These are phyloP conservation scores for Torulaspora indica DNA, from an alignment of 805 yeast species.

Conservation along the genomic window DNA sequence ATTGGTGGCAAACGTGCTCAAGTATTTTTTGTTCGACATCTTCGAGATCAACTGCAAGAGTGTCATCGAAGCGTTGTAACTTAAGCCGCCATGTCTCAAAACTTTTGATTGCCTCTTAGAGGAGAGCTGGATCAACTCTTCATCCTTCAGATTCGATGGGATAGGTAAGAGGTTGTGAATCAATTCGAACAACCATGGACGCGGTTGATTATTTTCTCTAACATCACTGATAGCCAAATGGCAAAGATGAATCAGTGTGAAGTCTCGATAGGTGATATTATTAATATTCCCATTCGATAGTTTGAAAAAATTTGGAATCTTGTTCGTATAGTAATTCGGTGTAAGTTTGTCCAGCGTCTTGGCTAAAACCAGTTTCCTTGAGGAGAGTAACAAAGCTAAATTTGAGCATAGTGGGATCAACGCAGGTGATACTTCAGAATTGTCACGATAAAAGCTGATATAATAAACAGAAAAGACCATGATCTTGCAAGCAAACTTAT, in stretches of 20 bases:
- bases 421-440: conserved; percentile 19
- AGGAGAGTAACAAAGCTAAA: conserved; percentile 47
- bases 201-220: conserved; percentile 31
- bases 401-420: conserved; percentile 49
- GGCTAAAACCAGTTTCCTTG: conserved; percentile 38
- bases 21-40: conserved; percentile 25
- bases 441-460: conserved; percentile 42
- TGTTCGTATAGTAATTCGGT: conserved; percentile 40
- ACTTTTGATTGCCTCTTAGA: conserved; percentile 30
- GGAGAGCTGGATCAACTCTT: conserved; percentile 23
- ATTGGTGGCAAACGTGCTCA: conserved; percentile 22
- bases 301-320: conserved; percentile 52
- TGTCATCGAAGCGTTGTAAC: conserved; percentile 49
- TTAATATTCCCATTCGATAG: conserved; percentile 37
- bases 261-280: conserved; percentile 58
- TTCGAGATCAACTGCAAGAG: conserved; percentile 42
- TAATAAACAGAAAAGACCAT: conserved; percentile 53
- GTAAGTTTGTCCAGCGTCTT: conserved; percentile 46
- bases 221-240: conserved; percentile 39
- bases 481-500: conserved; percentile 49
- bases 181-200: conserved; percentile 51
- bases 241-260: conserved; percentile 51
- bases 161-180: conserved; percentile 57
- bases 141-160: conserved; percentile 20
- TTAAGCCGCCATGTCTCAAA: conserved; percentile 38